These are phyloP conservation scores for Boletus edulis DNA, from an alignment of 768 basidiomycete species.

Conservation along the genomic window DNA sequence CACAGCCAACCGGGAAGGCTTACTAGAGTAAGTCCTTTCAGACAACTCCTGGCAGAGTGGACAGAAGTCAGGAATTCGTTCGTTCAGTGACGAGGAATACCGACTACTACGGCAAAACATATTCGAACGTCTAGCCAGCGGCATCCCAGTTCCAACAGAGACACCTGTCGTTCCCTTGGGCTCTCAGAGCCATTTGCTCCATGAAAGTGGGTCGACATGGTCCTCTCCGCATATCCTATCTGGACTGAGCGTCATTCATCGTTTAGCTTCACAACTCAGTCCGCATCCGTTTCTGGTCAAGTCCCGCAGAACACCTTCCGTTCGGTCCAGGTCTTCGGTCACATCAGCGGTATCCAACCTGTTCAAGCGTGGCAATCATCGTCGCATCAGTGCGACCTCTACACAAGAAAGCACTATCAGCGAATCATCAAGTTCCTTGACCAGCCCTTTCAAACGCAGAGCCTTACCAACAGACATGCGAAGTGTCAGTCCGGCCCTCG, in stretches of 20 bases:
- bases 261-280: conserved; percentile 18
- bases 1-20: conserved; percentile 73
- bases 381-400: conserved; percentile 31
- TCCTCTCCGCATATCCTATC: neutral
- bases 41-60: neutral
- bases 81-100: conserved; percentile 77
- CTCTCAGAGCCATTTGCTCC: conserved; percentile 28
- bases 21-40: conserved; percentile 57
- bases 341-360: conserved; percentile 50
- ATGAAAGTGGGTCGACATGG: conserved; percentile 9
- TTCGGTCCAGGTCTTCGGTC: conserved; percentile 51
- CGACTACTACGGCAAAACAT: conserved; percentile 79
- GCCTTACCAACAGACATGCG: conserved; percentile 44
- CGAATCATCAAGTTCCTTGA: conserved; percentile 44
- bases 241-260: conserved; percentile 7
- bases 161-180: conserved; percentile 57
- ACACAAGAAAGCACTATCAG: conserved; percentile 41
- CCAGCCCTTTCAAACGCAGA: conserved; percentile 41
- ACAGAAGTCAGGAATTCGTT: neutral
- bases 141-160: conserved; percentile 59
- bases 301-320: conserved; percentile 46
- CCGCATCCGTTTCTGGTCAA: conserved; percentile 31
- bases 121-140: conserved; percentile 73
- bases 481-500: conserved; percentile 20
- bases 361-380: conserved; percentile 47